Conservation (phyloP, 148 eudicot genomes). For the Limonium bicolor region DNA sequence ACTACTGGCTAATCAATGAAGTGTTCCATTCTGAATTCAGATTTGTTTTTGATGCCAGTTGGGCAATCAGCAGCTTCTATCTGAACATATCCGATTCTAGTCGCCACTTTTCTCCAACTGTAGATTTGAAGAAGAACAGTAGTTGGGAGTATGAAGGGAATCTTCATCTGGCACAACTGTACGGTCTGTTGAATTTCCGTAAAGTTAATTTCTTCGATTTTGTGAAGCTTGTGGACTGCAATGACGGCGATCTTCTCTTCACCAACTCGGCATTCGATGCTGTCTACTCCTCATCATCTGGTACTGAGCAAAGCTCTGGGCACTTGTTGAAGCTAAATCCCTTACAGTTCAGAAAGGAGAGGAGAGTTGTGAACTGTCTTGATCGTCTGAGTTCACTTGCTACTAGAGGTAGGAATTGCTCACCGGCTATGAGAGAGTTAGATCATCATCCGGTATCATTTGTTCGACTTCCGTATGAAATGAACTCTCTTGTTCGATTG, state of each 20-base stretch:
- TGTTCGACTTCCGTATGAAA: conserved; percentile 33
- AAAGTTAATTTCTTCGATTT: conserved; percentile 34
- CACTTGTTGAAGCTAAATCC: conserved; percentile 22
- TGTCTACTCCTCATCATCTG: conserved; percentile 36
- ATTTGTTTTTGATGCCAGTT: conserved; percentile 79
- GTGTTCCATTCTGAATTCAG: conserved; percentile 54
- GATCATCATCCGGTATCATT: conserved; percentile 11
- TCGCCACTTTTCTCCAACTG: conserved; percentile 10
- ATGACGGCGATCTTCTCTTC: conserved; percentile 31
- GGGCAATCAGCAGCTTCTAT: conserved; percentile 48
- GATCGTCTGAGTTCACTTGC: conserved; percentile 14
- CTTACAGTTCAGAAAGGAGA: conserved; percentile 14
- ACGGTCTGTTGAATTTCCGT: conserved; percentile 56
- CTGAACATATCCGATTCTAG: conserved; percentile 16
- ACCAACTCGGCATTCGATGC: conserved; percentile 20
- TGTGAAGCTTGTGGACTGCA: conserved; percentile 38
- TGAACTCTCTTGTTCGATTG: conserved; percentile 41
- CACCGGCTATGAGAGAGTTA: conserved; percentile 11
- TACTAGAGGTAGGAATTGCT: conserved; percentile 11
- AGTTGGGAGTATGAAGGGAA: conserved; percentile 59
- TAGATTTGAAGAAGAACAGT: conserved; percentile 9
- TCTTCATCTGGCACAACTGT: conserved; percentile 37
- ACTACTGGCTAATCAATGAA: conserved; percentile 73
- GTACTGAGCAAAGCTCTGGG: conserved; percentile 14
- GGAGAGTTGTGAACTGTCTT: conserved; percentile 28